Base-by-base conservation (phyloP, 257 asterid genomes). In the Gynochthodes officinalis region DNA sequence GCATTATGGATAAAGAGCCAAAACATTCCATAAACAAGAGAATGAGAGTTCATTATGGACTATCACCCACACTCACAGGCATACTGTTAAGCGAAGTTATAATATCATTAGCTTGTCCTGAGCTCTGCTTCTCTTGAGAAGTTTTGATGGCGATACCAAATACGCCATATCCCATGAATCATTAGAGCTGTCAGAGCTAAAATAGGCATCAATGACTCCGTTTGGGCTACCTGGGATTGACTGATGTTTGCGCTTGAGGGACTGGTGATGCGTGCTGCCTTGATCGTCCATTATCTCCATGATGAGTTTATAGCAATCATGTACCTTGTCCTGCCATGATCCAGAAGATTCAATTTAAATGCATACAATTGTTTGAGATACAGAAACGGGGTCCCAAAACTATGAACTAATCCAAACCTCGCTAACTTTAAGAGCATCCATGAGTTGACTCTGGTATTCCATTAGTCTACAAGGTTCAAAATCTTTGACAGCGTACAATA, bases 71-170 rank as follows among this genome's bases (percentile, higher is more conserved):
- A 70, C 82, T 81, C 73, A 82, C 75, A 27, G 80, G 73, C 57
- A 78, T 49, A 53, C 75, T 74, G 84, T 71, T 70, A 52, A 73
- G 81, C 30, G 83, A 82, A 78, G 81, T 74, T 81, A 76, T 42
- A 80, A 58, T 69, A 82, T 80, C 86, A 85, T 75, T 64, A 44
- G 82, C 82, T 86, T 87, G 74, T 84, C 89, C 64, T 62, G 78
- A 67, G 75, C 79, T 80, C 75, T 75, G 72, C 77, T 79, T 64
- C 80, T 78, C 89, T 82, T 85, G 69, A 70, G 70, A 78, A 67
- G 58, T n/a, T 76, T 81, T 0, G 82, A 72, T 23, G 83, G 77
- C 43, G 83, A 78, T 43, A 68, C 73, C 0, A 78, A 73, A 58
- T 67, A 52, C 64, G 76, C 71, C 46, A 66, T 65, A 25, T 76